Evolutionary conservation across 768 basidiomycete species (phyloP).

Genomic region (Strobilomyces dryophilus): DNA sequence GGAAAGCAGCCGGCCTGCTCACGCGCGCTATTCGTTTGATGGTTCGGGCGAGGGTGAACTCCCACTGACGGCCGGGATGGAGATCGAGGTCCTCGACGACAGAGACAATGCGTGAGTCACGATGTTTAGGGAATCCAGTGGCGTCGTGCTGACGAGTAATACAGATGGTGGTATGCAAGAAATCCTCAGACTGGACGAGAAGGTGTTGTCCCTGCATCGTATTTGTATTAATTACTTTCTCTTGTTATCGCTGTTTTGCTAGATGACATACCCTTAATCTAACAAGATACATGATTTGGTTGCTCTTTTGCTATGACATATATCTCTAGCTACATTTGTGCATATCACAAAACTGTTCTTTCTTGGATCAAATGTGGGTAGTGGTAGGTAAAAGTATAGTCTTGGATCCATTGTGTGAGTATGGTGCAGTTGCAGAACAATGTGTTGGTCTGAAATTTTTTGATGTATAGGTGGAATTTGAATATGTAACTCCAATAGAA

Average conservation of each 20-base stretch:
- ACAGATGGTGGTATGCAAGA: conserved; percentile 92
- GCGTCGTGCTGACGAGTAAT: conserved; percentile 10
- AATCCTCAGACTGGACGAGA: conserved; percentile 76
- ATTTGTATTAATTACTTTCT: conserved; percentile 64
- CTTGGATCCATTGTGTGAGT: conserved; percentile 2
- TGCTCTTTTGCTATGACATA: conserved; percentile 32
- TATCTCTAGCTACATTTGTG: conserved; percentile 23
- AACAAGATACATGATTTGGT: conserved; percentile 35
- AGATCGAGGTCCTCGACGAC: conserved; percentile 77
- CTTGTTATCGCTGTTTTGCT: conserved; percentile 15
- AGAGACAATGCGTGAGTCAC: conserved; percentile 68
- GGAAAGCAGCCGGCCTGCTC: conserved; percentile 68
- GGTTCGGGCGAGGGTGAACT: conserved; percentile 77
- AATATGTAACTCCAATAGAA: no score
- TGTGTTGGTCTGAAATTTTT: no score
- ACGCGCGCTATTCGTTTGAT: conserved; percentile 81
- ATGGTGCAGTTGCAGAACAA: conserved; percentile 1
- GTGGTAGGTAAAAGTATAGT: conserved; percentile 15
- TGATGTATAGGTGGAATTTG: no score
- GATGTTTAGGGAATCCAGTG: not conserved
- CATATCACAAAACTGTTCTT: conserved; percentile 8
- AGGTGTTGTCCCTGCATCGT: conserved; percentile 89
- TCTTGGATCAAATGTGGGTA: conserved; percentile 6
- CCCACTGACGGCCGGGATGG: conserved; percentile 59
- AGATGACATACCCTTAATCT: conserved; percentile 32